Evolutionary conservation across 1,139 yeast species (phyloP), one percentile per base, ranked within the genome.

Genomic region (Yamadazyma sp.): DNA sequence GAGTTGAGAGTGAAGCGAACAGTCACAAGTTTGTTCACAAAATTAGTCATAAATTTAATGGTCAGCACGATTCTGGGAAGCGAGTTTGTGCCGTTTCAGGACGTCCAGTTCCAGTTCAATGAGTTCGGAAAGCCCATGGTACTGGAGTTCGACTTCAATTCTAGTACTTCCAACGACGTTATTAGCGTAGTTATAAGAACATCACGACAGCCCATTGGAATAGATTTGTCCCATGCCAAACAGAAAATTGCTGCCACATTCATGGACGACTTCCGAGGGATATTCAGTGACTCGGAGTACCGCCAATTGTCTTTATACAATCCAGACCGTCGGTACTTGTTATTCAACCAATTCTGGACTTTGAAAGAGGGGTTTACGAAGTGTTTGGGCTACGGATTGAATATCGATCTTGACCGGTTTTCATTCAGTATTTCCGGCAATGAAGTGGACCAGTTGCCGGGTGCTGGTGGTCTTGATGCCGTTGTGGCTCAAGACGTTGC

Each of bases 341-440:
- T 52, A 2, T 79, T 73, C 53, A 76, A 81, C 23, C 78, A 76
- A 36, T 65, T 74, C 24, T 85, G 92, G 94, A 82, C 92, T 0
- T 54, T 84, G 39, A 85, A 85, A 51, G 94, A 85, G 53, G 76
- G 86, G 24, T 82, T 78, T 47, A 73, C 83, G 3, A 85, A 84
- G 50, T 70, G 69, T 18, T 47, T 73, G 5, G 92, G 92, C 0
- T 59, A 70, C 14, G 92, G 94, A 0, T 59, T 84, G 20, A 76
- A 80, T 44, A 61, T 72, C 13, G 80, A 80, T 31, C 58, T 82
- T 40, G 56, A 64, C 1, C 45, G 42, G 20, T 56, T 62, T 37
- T 39, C 24, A 8, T 48, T 47, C 17, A 28, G 38, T 16, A 34
- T 51, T 30, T 29, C 33, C 9, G 31, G 31, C 9, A 21, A n/a